phyloP scores from a whole-genome alignment of 257 asterid species.

The Penstemon newberryi region DNA sequence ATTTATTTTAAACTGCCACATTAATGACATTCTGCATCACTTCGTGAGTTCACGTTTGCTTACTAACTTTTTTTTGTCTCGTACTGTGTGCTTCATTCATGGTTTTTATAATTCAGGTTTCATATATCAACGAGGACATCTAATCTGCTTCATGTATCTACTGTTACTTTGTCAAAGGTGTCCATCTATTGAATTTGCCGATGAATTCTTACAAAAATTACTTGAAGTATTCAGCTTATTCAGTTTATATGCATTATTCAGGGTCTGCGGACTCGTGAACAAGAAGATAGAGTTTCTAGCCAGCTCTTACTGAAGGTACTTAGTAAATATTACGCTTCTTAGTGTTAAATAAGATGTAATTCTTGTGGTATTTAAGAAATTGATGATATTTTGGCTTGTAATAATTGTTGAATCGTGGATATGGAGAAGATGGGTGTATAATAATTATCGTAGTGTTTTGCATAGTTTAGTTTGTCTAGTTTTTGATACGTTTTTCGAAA shows the following conservation, averaged over 20 bases:
- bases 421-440: not conserved
- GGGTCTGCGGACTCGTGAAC: slow-evolving; percentile 91
- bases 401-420: not conserved
- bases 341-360: not conserved
- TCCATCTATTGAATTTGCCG: slow-evolving; percentile 16
- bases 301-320: slow-evolving; percentile 78
- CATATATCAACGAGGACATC: slow-evolving; percentile 87
- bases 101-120: slow-evolving; percentile 48
- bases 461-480: slow-evolving; percentile 9
- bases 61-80: not conserved
- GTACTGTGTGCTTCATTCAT: slow-evolving; percentile 20
- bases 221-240: slow-evolving; percentile 21
- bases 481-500: not conserved
- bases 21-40: not conserved
- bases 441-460: not conserved
- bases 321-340: slow-evolving; percentile 3
- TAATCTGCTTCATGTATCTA: slow-evolving; percentile 58
- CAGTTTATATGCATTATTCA: slow-evolving; percentile 30
- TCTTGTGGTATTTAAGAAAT: not conserved
- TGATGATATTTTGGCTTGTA: not conserved
- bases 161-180: slow-evolving; percentile 85
- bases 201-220: slow-evolving; percentile 13
- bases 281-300: slow-evolving; percentile 89
- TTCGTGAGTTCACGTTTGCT: not conserved
- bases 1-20: not conserved